phyloP scores from a whole-genome alignment of 2,329 filamentous ascomycete genomes.

The Phialocephala sp. region DNA sequence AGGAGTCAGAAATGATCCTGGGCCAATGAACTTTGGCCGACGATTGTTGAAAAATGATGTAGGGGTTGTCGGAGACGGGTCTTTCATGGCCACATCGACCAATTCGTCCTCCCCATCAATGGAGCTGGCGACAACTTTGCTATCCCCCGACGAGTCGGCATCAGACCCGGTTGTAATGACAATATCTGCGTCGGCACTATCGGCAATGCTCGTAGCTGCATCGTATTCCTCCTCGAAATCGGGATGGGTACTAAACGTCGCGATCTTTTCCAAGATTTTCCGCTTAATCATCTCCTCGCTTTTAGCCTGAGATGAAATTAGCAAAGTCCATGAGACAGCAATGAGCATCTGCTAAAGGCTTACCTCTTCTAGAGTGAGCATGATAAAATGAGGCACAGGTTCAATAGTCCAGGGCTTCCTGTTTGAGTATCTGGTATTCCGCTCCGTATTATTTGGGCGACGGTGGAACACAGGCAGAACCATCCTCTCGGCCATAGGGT shows the following conservation, averaged over 20 bases:
- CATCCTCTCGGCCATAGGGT: conserved; percentile 67
- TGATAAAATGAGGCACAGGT: conserved; percentile 68
- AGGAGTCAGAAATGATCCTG: conserved; percentile 62
- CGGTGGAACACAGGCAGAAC: conserved; percentile 76
- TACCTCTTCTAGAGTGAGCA: conserved; percentile 76
- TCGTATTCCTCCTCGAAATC: conserved; percentile 54
- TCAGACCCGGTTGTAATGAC: conserved; percentile 68
- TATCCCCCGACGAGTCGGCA: conserved; percentile 70
- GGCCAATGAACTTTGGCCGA: conserved; percentile 60
- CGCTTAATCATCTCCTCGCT: conserved; percentile 74
- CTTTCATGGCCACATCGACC: conserved; percentile 87
- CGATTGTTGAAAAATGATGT: conserved; percentile 30
- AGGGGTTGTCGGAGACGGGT: conserved; percentile 48
- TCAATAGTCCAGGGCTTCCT: conserved; percentile 44
- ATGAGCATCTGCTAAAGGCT: conserved; percentile 33
- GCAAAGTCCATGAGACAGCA: background rate
- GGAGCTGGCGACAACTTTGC: conserved; percentile 76
- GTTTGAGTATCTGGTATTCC: conserved; percentile 35
- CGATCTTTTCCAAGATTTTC: conserved; percentile 79
- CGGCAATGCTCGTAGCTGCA: conserved; percentile 52
- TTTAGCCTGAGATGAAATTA: conserved; percentile 48
- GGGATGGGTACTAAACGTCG: conserved; percentile 75
- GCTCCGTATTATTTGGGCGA: conserved; percentile 43
- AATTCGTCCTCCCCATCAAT: conserved; percentile 89
- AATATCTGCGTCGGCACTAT: conserved; percentile 69